phyloP scores from a whole-genome alignment of 305 asterid species.

The Fraxinus paxiana region DNA sequence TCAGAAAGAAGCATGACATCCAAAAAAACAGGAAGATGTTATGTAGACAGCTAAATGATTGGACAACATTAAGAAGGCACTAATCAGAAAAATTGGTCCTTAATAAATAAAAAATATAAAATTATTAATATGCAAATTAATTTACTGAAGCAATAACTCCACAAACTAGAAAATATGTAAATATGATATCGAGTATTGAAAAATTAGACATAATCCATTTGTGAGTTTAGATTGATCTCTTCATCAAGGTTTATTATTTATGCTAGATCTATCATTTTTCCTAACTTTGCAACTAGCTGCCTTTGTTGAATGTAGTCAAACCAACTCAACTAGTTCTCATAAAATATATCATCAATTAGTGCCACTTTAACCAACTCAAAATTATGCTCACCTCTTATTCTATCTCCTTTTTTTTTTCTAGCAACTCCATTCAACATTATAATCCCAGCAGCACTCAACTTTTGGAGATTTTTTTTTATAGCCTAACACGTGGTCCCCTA shows the following conservation, averaged over 20 bases:
- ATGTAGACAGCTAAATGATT: not conserved
- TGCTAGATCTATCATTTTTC: not conserved
- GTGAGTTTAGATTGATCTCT: not conserved
- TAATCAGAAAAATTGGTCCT: not conserved
- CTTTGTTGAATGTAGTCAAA: not conserved
- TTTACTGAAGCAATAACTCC: not conserved
- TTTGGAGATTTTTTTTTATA: not conserved
- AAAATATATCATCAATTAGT: not conserved
- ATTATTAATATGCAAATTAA: conserved; percentile 10
- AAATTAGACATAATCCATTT: not conserved
- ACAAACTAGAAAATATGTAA: not conserved
- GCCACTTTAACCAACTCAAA: not conserved
- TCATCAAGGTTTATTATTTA: not conserved
- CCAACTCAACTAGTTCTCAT: not conserved
- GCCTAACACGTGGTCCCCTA: not conserved
- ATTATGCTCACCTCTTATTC: not conserved
- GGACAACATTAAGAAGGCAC: not conserved
- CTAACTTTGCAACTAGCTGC: not conserved
- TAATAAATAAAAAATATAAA: not conserved
- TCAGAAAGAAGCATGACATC: conserved; percentile 21
- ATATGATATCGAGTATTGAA: not conserved
- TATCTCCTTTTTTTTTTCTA: not conserved
- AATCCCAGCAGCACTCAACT: not conserved
- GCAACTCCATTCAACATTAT: not conserved
- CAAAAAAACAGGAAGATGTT: not conserved